Percentiles rank a stretch among this genome's conserved stretches.
These are phyloP conservation scores for Monosporascus sp. DNA, from an alignment of 2,329 filamentous ascomycete genomes.

Conservation along the genomic window DNA sequence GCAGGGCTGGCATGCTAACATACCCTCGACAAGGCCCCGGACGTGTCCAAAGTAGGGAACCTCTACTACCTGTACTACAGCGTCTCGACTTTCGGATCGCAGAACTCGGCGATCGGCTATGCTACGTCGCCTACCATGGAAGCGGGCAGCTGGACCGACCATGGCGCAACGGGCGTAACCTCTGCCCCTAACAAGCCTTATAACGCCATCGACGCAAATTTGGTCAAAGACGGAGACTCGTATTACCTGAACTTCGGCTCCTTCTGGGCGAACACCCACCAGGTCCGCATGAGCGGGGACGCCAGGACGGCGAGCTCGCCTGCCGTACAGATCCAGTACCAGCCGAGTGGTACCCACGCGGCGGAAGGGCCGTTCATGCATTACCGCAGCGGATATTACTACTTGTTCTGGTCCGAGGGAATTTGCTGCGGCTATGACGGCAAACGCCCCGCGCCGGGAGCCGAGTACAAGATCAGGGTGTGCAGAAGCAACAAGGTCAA, in stretches of 20 bases:
- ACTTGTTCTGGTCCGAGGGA: conserved; percentile 59
- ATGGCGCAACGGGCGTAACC: conserved; percentile 46
- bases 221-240: conserved; percentile 33
- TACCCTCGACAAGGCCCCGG: conserved; percentile 30
- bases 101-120: conserved; percentile 53
- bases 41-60: neutral
- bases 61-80: conserved; percentile 60
- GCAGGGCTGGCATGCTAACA: conserved; percentile 16
- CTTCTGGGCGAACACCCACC: conserved; percentile 60
- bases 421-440: conserved; percentile 57
- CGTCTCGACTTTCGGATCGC: conserved; percentile 53
- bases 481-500: conserved; percentile 51
- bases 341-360: conserved; percentile 44
- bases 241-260: conserved; percentile 57
- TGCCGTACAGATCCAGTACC: conserved; percentile 31
- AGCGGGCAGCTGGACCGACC: conserved; percentile 53
- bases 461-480: conserved; percentile 63
- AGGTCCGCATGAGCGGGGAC: conserved; percentile 41
- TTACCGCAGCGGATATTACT: conserved; percentile 53
- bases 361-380: conserved; percentile 54
- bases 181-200: conserved; percentile 35
- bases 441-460: conserved; percentile 44
- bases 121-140: conserved; percentile 38
- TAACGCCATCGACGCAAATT: conserved; percentile 54
- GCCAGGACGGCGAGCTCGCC: conserved; percentile 22